phyloP scores from a whole-genome alignment of 805 yeast genomes.

The Cyberlindnera amylophila region DNA sequence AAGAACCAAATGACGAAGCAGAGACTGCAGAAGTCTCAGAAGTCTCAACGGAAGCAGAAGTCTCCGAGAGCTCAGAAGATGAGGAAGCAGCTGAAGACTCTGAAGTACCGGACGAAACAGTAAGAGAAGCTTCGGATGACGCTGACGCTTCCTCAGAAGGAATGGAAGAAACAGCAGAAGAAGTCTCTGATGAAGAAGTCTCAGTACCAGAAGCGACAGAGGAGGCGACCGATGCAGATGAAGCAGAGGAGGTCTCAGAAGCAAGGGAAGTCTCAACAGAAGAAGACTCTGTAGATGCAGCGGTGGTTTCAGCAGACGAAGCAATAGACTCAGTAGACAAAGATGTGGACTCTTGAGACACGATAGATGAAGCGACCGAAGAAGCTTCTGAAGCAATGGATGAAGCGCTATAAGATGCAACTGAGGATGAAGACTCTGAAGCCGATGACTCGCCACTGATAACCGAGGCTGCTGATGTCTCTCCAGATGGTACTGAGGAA shows the following conservation, averaged over 20 bases:
- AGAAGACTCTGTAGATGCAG: not conserved
- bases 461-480: no score
- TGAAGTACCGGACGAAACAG: not conserved
- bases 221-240: not conserved
- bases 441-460: no score
- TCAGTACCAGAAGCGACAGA: not conserved
- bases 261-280: not conserved
- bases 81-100: not conserved
- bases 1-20: not conserved
- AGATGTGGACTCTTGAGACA: not conserved
- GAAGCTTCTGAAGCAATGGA: not conserved
- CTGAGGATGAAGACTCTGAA: no score
- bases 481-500: no score
- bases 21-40: not conserved
- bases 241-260: not conserved
- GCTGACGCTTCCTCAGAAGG: not conserved
- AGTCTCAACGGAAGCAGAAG: not conserved
- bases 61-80: not conserved
- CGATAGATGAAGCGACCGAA: not conserved
- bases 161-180: not conserved
- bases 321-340: no score
- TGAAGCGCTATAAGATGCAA: no score
- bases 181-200: not conserved
- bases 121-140: no score
- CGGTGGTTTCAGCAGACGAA: not conserved